phyloP scores from a whole-genome alignment of 208 protist species.

The Angomonas ambiguus region DNA sequence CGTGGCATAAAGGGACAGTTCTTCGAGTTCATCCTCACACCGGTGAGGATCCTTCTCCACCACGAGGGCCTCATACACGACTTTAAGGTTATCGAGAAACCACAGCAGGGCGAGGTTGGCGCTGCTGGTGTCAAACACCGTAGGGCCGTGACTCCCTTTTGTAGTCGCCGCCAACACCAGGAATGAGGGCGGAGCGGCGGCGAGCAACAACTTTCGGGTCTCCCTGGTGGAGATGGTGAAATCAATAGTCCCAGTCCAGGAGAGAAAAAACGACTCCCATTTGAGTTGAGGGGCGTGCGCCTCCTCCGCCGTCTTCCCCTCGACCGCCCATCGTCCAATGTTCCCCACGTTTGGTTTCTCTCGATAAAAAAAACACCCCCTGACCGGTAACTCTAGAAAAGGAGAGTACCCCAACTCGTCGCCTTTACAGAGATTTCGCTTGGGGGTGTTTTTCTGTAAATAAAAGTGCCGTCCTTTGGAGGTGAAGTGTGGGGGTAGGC shows the following conservation, averaged over 20 bases:
- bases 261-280: conserved; percentile 14
- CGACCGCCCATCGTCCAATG: background rate
- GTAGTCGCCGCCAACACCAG: background rate
- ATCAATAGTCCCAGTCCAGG: conserved; percentile 8
- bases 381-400: background rate
- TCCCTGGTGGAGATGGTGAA: conserved; percentile 1
- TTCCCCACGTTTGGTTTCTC: background rate
- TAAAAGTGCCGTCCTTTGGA: too few relatives aligned
- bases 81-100: conserved; percentile 20
- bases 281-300: background rate
- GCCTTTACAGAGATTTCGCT: background rate
- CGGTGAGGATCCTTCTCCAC: conserved; percentile 13
- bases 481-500: too few relatives aligned
- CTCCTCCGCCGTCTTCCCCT: background rate
- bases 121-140: background rate
- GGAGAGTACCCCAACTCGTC: background rate
- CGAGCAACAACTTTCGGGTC: conserved; percentile 12
- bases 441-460: background rate
- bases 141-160: background rate
- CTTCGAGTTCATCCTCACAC: conserved; percentile 19
- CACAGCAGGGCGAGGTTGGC: conserved; percentile 30
- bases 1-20: conserved; percentile 17
- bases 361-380: background rate
- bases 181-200: background rate
- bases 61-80: conserved; percentile 17